Conservation (phyloP, 768 basidiomycete genomes). For the Boletus reticuloceps region DNA sequence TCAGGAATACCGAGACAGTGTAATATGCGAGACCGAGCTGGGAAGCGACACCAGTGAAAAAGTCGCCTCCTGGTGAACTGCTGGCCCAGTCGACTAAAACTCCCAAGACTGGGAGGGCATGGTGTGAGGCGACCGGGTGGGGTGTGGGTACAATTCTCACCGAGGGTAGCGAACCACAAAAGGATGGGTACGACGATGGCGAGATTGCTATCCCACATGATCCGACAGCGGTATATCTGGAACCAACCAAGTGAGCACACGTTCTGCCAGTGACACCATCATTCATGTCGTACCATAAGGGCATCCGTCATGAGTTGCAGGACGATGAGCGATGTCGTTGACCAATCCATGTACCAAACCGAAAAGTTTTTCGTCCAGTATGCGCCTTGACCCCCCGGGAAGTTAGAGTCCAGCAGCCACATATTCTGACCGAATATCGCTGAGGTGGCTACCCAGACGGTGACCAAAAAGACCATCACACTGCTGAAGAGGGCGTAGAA, state of each 20-base stretch:
- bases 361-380: slow-evolving; percentile 29
- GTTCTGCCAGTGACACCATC: neutral
- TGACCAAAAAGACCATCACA: slow-evolving; percentile 26
- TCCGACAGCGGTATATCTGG: slow-evolving; percentile 39
- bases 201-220: slow-evolving; percentile 30
- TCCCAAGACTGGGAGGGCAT: slow-evolving; percentile 10
- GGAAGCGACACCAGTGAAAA: slow-evolving; percentile 11
- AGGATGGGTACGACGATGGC: slow-evolving; percentile 13
- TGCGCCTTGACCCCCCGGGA: slow-evolving; percentile 34
- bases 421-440: slow-evolving; percentile 28
- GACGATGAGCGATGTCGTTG: slow-evolving; percentile 20
- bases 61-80: slow-evolving; percentile 15
- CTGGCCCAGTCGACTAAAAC: slow-evolving; percentile 1
- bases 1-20: slow-evolving; percentile 14
- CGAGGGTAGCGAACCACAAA: slow-evolving; percentile 21
- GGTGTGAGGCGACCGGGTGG: neutral
- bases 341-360: slow-evolving; percentile 28
- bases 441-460: slow-evolving; percentile 25
- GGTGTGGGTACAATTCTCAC: slow-evolving; percentile 5
- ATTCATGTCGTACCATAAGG: slow-evolving; percentile 12
- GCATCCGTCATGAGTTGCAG: slow-evolving; percentile 37
- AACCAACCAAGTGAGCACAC: slow-evolving; percentile 9
- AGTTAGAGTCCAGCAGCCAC: slow-evolving; percentile 34
- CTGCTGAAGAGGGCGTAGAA: slow-evolving; percentile 26
- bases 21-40: slow-evolving; percentile 19